Conservation (phyloP, 306 rosid genomes). For the Rosa chinensis region DNA sequence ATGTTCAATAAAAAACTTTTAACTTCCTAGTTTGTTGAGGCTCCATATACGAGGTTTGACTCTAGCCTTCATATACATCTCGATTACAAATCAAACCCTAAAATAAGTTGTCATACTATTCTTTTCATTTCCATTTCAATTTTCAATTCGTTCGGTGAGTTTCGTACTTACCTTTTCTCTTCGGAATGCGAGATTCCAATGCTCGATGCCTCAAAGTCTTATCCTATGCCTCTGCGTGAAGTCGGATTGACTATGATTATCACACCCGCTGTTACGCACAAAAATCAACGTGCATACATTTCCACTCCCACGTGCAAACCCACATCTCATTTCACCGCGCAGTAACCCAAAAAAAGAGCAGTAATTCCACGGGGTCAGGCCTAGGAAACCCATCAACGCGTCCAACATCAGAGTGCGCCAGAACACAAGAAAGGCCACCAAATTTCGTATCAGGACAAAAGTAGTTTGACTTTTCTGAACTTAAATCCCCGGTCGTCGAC, state of each 20-base stretch:
- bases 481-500: conserved; percentile 1
- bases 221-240: neutral
- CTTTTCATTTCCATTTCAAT: neutral
- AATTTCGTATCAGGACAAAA: conserved; percentile 2
- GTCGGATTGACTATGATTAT: neutral
- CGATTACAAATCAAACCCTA: neutral
- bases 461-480: neutral
- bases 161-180: neutral
- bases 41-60: neutral
- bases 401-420: neutral
- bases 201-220: neutral
- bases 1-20: too few relatives aligned
- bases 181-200: neutral
- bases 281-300: neutral
- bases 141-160: neutral
- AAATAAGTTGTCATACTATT: neutral
- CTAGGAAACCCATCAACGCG: conserved; percentile 4
- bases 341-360: neutral
- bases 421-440: neutral
- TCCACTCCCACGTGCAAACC: conserved; percentile 1
- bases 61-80: neutral
- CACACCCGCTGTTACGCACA: neutral
- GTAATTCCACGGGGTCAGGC: conserved; percentile 4
- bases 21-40: too few relatives aligned
- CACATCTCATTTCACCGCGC: neutral